Base-by-base conservation (phyloP, 164 flowering plant genomes). In the Tinospora cordifolia region DNA sequence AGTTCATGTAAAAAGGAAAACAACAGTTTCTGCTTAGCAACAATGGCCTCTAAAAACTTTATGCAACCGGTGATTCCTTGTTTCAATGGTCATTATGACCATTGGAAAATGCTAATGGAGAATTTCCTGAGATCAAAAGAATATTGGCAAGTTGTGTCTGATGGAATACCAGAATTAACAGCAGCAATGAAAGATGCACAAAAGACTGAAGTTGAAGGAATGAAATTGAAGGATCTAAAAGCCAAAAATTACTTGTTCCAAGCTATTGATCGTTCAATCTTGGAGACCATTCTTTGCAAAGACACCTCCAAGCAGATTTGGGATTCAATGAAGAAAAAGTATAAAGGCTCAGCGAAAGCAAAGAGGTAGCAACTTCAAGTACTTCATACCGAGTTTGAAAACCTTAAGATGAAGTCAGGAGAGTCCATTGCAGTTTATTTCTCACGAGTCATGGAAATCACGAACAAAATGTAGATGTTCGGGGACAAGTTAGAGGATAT, bases 211-310 rank as follows among this genome's bases (percentile, higher is more conserved):
- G 3, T 64, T 1, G 46, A 63, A 4, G 12, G 22, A 19, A 39
- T 8, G 7, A 47, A 47, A 9, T 9, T 47, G 5, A 47, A 47
- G 54, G 54, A 47, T 47, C 54, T 47, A 3, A 47, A 47, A 9
- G 54, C 54, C 54, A 47, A 47, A 15, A 47, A 47, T 9, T 47
- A 47, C 5, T 9, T 47, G 3, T 47, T 47, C 5, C 17, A 47
- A 47, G 54, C 54, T 5, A 47, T n/a, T 63, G 68, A 63, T 64
- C 22, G 74, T 13, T 51, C 68, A 4, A 71, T 25, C 7, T 71
- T 72, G 66, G 70, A 72, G 38, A 72, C 60, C 0, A 72, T 66
- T 60, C 65, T 60, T 7, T n/a, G 26, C 58, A 72, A 59, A 27
- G 75, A 67, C 0, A 72, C 75, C 21, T 65, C 36, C 36, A 30